Conservation (phyloP, 768 basidiomycete species). For the Naganishia kalamii region DNA sequence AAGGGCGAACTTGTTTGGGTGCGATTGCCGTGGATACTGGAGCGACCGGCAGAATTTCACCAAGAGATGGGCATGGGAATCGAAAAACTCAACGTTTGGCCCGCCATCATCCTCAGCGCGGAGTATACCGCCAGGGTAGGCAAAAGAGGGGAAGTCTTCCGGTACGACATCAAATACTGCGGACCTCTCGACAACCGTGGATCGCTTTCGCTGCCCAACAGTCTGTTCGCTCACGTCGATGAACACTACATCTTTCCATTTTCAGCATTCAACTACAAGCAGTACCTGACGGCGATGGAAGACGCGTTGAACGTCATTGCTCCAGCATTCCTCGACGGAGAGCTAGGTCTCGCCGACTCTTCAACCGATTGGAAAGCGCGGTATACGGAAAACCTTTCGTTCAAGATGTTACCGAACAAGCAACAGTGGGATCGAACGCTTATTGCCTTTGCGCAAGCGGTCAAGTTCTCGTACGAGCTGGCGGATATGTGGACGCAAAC, state of each 20-base stretch:
- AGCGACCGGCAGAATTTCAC: background rate
- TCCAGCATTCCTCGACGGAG: constrained; percentile 4
- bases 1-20: constrained; percentile 11
- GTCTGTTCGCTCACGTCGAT: constrained; percentile 5
- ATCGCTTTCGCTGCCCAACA: background rate
- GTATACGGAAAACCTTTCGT: background rate
- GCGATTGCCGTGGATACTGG: background rate
- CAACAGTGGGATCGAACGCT: background rate
- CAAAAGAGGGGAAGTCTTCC: background rate
- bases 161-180: constrained; percentile 11
- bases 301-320: constrained; percentile 9
- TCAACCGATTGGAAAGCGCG: constrained; percentile 3
- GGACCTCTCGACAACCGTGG: constrained; percentile 12
- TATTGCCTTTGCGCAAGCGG: constrained; percentile 9
- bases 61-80: constrained; percentile 3
- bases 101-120: background rate
- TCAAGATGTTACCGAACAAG: constrained; percentile 1
- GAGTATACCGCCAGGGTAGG: background rate
- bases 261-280: constrained; percentile 1
- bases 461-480: constrained; percentile 12
- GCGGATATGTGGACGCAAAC: constrained; percentile 15
- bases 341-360: background rate
- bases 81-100: background rate
- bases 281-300: constrained; percentile 3
- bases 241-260: constrained; percentile 11